Evolutionary conservation across 176 grass and related monocot genomes (phyloP).

Genomic region (Bromus sterilis): DNA sequence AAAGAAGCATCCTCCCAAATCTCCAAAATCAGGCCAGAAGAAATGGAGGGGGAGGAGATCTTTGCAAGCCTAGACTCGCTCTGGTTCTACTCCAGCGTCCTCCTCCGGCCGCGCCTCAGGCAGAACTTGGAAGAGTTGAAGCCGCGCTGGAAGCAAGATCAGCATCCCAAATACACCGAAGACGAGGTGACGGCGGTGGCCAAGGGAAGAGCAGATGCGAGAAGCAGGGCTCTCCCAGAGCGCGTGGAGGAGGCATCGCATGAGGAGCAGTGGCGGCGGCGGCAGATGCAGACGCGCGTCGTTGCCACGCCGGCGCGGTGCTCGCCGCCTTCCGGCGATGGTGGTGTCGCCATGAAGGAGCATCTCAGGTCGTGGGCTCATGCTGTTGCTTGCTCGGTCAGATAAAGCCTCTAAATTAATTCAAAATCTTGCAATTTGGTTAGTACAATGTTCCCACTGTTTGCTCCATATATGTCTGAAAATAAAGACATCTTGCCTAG

Average conservation of each 20-base stretch:
- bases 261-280: neutral
- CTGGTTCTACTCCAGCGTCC: slow-evolving; percentile 57
- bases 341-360: slow-evolving; percentile 50
- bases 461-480: neutral
- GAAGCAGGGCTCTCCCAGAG: neutral
- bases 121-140: neutral
- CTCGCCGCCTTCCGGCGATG: slow-evolving; percentile 35
- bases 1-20: too few relatives aligned
- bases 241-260: neutral
- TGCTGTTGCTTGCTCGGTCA: slow-evolving; percentile 55
- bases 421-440: neutral
- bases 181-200: neutral
- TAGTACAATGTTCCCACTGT: neutral
- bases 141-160: neutral
- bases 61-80: slow-evolving; percentile 32
- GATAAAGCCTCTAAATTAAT: neutral
- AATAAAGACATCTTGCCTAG: neutral
- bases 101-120: slow-evolving; percentile 10
- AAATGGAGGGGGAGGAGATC: slow-evolving; percentile 18
- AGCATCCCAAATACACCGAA: neutral
- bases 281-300: neutral
- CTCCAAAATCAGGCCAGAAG: neutral
- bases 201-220: neutral
- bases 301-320: neutral
- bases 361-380: slow-evolving; percentile 71